Base-by-base conservation (phyloP, 768 basidiomycete species). In the Pisolithus sp. region DNA sequence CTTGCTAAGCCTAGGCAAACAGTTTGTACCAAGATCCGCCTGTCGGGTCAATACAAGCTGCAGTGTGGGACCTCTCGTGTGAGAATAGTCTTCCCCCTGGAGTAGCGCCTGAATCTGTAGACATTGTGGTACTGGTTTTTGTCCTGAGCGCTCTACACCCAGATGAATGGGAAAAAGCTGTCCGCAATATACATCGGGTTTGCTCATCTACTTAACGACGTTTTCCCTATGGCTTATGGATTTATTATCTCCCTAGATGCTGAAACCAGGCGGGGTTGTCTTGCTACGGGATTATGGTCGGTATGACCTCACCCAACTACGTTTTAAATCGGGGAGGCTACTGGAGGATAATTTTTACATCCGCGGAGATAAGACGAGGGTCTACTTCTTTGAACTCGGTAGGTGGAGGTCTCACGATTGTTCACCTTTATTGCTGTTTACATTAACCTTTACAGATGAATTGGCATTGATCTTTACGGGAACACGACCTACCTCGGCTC, bases 341-440 rank as follows among this genome's bases (percentile, higher is more conserved):
- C 79, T 98, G 10, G 89, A 92, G 40, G 92, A 94, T 44, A 94
- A 96, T 64, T 85, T 99, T 57, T 99, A 99, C 62, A 87, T 96
- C 48, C 81, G 96, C 36, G 96, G 96, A 0, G 96, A 99, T 71
- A 94, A 92, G 61, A 98, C 96, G 0, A 77, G 96, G 37, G 96
- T 99, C 0, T 98, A 97, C 68, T 99, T 98, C 67, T 99, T 99
- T 58, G 87, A 90, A 54, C 67, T 89, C 10, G 89, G 93, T 90
- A 58, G 28, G 72, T 57, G 1, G 40, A 6, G 12, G 21, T 36
- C 34, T 20, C 10, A 3, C 21, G 1, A 5, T 36, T 12, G 13
- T 7, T 18, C 18, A 23, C 18, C 48, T 6, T 0, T 21, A 7
- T 38, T 13, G 13, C 13, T 12, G 34, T 34, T 43, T 6, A 42